Conservation (phyloP, 805 yeast genomes). For the Saccharomyces jurei region DNA sequence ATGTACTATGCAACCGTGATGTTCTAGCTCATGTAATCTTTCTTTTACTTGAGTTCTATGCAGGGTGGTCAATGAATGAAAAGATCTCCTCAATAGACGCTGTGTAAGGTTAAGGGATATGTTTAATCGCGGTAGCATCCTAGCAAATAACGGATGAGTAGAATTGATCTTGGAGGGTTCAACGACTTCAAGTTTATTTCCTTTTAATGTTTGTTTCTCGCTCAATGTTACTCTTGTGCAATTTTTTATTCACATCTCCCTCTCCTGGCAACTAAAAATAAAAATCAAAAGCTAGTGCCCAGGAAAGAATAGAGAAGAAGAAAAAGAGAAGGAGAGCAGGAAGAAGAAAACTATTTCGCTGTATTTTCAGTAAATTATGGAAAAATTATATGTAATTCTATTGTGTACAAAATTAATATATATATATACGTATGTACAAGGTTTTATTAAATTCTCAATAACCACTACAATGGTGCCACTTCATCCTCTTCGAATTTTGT, state of each 20-base stretch:
- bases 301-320: background rate
- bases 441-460: background rate
- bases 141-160: background rate
- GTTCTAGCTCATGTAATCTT: constrained; percentile 13
- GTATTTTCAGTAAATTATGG: no score
- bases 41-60: constrained; percentile 14
- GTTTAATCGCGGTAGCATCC: background rate
- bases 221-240: background rate
- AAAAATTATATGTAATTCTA: no score
- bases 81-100: background rate
- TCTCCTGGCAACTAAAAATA: background rate
- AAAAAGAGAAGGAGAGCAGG: background rate
- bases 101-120: background rate
- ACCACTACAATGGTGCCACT: constrained; percentile 21
- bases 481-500: constrained; percentile 40
- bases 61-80: background rate
- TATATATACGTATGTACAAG: constrained; percentile 1
- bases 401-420: no score
- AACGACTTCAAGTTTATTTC: background rate
- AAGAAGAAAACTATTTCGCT: background rate
- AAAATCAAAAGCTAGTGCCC: background rate
- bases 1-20: constrained; percentile 7
- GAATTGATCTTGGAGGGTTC: background rate
- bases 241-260: background rate
- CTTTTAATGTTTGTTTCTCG: background rate